Percentiles rank a stretch among this genome's conserved stretches.
Evolutionary conservation across 2,329 filamentous ascomycete genomes (phyloP).

Genomic region (Pseudocercospora ulei): DNA sequence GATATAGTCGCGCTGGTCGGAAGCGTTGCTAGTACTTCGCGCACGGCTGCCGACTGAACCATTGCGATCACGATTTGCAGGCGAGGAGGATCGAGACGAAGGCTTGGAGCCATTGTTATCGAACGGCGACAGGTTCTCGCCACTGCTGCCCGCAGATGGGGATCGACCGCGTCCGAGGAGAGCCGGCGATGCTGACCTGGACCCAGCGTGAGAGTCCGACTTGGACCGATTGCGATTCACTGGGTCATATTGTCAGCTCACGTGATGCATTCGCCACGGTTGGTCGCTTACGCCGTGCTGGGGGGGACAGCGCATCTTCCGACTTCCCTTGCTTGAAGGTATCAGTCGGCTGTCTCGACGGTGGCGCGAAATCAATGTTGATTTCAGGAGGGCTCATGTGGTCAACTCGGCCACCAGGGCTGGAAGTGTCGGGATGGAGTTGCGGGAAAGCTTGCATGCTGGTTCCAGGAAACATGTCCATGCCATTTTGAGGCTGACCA

Average conservation of each 20-base stretch:
- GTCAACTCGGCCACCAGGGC: slow-evolving; percentile 49
- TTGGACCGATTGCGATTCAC: slow-evolving; percentile 48
- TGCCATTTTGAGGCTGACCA: slow-evolving; percentile 37
- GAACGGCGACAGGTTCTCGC: slow-evolving; percentile 39
- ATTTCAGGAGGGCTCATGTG: slow-evolving; percentile 88
- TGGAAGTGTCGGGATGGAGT: slow-evolving; percentile 39
- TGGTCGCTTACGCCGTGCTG: slow-evolving; percentile 49
- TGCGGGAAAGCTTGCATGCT: slow-evolving; percentile 44
- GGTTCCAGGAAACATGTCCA: slow-evolving; percentile 45
- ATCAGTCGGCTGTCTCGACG: slow-evolving; percentile 41
- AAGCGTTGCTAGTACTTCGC: slow-evolving; percentile 45
- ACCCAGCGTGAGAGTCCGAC: slow-evolving; percentile 51
- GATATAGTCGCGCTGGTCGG: slow-evolving; percentile 63
- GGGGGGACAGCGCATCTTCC: slow-evolving; percentile 73
- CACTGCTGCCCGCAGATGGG: slow-evolving; percentile 27
- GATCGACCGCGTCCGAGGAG: slow-evolving; percentile 31
- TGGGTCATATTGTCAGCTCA: slow-evolving; percentile 12
- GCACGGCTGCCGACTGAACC: slow-evolving; percentile 34
- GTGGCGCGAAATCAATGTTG: slow-evolving; percentile 84
- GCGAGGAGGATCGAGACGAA: slow-evolving; percentile 41
- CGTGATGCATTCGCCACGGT: slow-evolving; percentile 4
- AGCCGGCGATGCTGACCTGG: slow-evolving; percentile 39
- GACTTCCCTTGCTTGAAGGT: slow-evolving; percentile 47
- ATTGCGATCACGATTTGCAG: slow-evolving; percentile 26
- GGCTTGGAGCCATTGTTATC: slow-evolving; percentile 27